Evolutionary conservation across 768 basidiomycete species (phyloP), one percentile per base, ranked within the genome.

Genomic region (Podaxis sp.): DNA sequence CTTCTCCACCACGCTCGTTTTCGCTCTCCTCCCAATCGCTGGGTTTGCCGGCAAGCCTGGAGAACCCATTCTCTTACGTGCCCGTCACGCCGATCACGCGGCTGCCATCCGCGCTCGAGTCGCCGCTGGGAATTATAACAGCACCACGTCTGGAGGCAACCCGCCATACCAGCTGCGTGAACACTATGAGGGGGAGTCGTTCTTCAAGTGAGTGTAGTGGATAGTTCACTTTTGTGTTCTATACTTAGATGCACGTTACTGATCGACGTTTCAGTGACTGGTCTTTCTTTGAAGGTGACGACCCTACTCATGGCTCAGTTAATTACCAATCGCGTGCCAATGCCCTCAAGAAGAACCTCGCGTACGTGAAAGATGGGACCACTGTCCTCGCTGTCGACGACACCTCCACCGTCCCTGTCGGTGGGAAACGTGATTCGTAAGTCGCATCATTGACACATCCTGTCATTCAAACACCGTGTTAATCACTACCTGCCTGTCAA

Each of bases 231-330:
- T 22, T 24, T 24, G 8, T 38, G 12, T 37, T 37, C n/a, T 24
- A 55, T 49, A 26, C 41, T 37, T 56, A 56, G 54, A 37, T 28
- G 58, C 44, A 56, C 44, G 49, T 58, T 41, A 26, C 51, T 38
- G 7, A 26, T 26, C 26, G 20, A 24, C 2, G 26, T 11, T 37
- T 41, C 36, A 90, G 89, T 53, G 66, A 83, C 48, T 91, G 87
- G 86, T 74, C 86, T 38, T 92, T 90, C 75, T 90, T 84, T 74
- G 78, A 77, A 13, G 74, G 66, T 6, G 8, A 72, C 12, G 91
- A 93, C 73, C 91, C 91, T 2, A 92, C 91, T 0, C 73, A 84
- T 66, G 91, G 91, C n/a, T 75, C 74, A 26, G 91, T 93, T 53
- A 79, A 84, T 59, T 93, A 84, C 70, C 75, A 84, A 63, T 73